Conservation (phyloP, 192 early-diverging fungal species). For the Umbelopsis vinacea region DNA sequence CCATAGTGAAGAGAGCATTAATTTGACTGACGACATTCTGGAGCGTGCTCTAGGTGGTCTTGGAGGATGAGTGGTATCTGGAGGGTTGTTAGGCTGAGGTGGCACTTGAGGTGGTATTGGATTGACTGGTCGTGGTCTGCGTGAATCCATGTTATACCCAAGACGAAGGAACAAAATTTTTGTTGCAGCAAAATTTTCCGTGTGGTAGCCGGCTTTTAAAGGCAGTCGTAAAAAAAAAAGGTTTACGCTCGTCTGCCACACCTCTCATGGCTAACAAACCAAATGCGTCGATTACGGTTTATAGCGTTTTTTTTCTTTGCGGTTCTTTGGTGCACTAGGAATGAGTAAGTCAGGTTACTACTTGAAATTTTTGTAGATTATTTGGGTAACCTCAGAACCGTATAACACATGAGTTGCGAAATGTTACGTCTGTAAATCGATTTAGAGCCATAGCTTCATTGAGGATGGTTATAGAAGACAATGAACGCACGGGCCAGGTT, state of each 20-base stretch:
- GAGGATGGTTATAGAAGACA: not conserved
- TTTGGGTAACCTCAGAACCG: too few species aligned
- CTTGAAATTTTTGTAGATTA: too few species aligned
- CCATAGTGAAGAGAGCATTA: not conserved
- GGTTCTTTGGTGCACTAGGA: too few species aligned
- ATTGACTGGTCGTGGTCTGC: conserved; percentile 19
- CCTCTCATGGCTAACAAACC: too few species aligned
- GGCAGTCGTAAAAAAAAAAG: not conserved
- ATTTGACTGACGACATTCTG: conserved; percentile 5
- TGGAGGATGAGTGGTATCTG: not conserved
- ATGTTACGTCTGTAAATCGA: not conserved
- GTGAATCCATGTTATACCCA: conserved; percentile 5
- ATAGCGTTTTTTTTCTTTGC: too few species aligned
- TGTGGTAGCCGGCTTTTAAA: not conserved
- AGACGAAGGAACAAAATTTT: not conserved
- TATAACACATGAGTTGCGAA: too few species aligned
- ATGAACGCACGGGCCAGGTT: not conserved
- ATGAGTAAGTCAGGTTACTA: too few species aligned
- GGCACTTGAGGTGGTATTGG: not conserved
- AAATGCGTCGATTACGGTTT: too few species aligned
- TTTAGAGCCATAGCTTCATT: not conserved
- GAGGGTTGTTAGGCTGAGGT: not conserved
- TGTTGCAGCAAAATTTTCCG: conserved; percentile 4
- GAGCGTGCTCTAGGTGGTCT: conserved; percentile 11
- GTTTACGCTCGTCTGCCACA: too few species aligned